These are phyloP conservation scores for Boletus reticuloceps DNA, from an alignment of 768 basidiomycete species.

Conservation along the genomic window DNA sequence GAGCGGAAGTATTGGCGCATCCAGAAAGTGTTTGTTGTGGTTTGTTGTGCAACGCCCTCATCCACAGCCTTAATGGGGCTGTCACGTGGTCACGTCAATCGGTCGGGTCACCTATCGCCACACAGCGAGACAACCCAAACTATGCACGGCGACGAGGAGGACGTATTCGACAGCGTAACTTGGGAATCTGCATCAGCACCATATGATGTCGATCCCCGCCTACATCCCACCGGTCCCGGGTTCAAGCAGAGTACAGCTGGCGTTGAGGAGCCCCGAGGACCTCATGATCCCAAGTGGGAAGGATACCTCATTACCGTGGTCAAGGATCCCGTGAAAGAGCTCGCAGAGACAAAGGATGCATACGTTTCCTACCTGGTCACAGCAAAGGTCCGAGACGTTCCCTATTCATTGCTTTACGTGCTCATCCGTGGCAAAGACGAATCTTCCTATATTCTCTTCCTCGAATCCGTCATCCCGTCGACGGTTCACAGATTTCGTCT, in stretches of 20 bases:
- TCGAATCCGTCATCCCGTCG: constrained; percentile 74
- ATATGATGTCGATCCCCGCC: constrained; percentile 44
- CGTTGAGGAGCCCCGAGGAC: constrained; percentile 57
- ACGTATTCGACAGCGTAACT: constrained; percentile 88
- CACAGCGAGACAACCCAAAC: constrained; percentile 2
- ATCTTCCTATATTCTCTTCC: constrained; percentile 81
- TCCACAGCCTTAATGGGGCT: constrained; percentile 2
- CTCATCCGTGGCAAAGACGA: constrained; percentile 59
- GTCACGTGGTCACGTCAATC: constrained; percentile 26
- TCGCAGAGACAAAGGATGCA: constrained; percentile 95
- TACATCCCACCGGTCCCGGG: constrained; percentile 58
- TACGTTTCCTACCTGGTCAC: constrained; percentile 93
- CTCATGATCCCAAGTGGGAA: constrained; percentile 88
- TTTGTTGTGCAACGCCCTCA: constrained; percentile 19
- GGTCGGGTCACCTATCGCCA: no score
- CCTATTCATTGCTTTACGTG: neutral
- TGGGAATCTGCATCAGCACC: constrained; percentile 78
- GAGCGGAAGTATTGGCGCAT: constrained; percentile 25
- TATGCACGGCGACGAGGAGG: constrained; percentile 86
- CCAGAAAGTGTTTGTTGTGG: constrained; percentile 27
- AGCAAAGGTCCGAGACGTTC: constrained; percentile 63
- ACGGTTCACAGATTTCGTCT: constrained; percentile 96
- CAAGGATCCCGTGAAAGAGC: constrained; percentile 91
- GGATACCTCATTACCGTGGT: constrained; percentile 81
- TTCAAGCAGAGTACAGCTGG: constrained; percentile 80